Percentiles rank a stretch among this genome's conserved stretches.
phyloP scores from a whole-genome alignment of 2,329 filamentous ascomycete species.

The Achaetomium macrosporum region DNA sequence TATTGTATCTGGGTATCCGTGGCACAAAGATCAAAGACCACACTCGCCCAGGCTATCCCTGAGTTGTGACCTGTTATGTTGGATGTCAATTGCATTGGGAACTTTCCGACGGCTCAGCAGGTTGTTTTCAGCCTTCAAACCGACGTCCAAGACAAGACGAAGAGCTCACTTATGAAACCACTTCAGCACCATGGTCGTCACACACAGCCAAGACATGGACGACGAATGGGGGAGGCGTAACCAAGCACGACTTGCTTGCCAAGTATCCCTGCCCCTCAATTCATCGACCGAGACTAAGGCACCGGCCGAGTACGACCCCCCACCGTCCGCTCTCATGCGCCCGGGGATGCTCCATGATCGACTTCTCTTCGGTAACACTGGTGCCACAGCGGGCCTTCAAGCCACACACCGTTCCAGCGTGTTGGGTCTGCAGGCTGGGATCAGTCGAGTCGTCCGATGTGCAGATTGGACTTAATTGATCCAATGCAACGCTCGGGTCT shows the following conservation, averaged over 20 bases:
- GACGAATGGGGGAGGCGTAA: slow-evolving; percentile 5
- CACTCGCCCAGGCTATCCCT: no score
- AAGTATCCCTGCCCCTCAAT: neutral
- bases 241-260: neutral
- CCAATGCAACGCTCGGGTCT: neutral
- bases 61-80: no score
- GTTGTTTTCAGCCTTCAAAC: neutral
- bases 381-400: neutral
- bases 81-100: no score
- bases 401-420: slow-evolving; percentile 1
- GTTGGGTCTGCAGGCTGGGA: slow-evolving; percentile 1
- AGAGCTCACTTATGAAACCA: no score
- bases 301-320: neutral
- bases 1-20: no score
- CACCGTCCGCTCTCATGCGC: neutral
- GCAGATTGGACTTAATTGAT: neutral
- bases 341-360: neutral
- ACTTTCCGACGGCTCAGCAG: no score
- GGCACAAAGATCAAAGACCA: no score
- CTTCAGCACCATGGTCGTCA: neutral
- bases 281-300: slow-evolving; percentile 8
- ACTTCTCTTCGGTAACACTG: neutral
- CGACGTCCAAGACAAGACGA: neutral
- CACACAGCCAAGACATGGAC: neutral
- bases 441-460: neutral